These are phyloP conservation scores for Zygosaccharomyces siamensis DNA, from an alignment of 805 yeast species.

Conservation along the genomic window DNA sequence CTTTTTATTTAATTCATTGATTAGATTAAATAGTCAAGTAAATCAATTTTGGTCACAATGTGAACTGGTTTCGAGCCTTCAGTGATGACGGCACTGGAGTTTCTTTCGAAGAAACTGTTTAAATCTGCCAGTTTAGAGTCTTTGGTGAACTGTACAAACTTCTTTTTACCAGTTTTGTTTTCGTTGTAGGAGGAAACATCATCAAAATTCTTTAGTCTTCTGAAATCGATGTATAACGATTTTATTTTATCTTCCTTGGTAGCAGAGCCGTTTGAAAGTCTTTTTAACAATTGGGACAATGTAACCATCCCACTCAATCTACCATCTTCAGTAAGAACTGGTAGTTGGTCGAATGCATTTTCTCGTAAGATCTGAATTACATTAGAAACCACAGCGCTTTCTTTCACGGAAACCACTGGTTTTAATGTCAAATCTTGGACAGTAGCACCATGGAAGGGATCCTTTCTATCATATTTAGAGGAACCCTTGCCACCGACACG, in stretches of 20 bases:
- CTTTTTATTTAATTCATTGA: not conserved
- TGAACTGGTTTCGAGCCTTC: conserved; percentile 73
- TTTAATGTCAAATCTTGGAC: conserved; percentile 67
- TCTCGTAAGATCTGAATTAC: conserved; percentile 67
- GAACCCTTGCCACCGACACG: conserved; percentile 34
- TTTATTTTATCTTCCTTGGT: conserved; percentile 51
- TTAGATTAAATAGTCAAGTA: conserved; percentile 45
- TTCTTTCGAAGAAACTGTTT: conserved; percentile 76
- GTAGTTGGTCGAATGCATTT: conserved; percentile 81
- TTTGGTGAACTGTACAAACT: conserved; percentile 60
- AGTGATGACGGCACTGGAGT: conserved; percentile 79
- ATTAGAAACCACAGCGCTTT: conserved; percentile 52
- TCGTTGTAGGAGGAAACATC: conserved; percentile 59
- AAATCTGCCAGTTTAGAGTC: conserved; percentile 62
- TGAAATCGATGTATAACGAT: conserved; percentile 59
- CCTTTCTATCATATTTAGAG: conserved; percentile 33
- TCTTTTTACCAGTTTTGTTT: conserved; percentile 57
- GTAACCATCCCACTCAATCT: conserved; percentile 73
- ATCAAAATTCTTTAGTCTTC: conserved; percentile 57
- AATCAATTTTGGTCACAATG: conserved; percentile 83
- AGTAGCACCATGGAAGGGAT: conserved; percentile 49
- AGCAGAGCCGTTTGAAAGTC: conserved; percentile 56
- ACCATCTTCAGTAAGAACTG: conserved; percentile 56
- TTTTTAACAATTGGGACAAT: conserved; percentile 63
- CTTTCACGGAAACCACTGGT: conserved; percentile 72